Evolutionary conservation across 2,329 filamentous ascomycete genomes (phyloP).

Genomic region (Botrytis fragariae): DNA sequence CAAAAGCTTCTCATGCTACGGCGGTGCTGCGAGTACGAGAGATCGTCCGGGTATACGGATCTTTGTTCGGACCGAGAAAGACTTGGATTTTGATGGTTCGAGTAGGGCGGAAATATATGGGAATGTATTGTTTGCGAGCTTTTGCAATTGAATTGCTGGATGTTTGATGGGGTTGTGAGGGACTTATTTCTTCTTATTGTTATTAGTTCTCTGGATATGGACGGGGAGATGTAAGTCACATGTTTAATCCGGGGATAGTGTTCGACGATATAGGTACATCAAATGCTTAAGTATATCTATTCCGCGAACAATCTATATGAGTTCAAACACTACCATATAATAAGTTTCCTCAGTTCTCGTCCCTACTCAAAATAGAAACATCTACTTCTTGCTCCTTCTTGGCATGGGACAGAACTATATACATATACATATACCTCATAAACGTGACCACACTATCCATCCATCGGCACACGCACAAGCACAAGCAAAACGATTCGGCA

Average conservation of each 20-base stretch:
- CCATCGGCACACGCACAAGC: neutral
- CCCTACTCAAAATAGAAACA: neutral
- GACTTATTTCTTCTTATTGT: neutral
- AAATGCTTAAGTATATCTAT: neutral
- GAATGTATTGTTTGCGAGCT: neutral
- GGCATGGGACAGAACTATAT: neutral
- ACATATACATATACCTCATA: neutral
- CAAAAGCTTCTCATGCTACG: rapidly evolving
- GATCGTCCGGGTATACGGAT: neutral
- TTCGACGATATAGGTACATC: neutral
- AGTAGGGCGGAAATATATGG: neutral
- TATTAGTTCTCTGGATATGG: neutral
- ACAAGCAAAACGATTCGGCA: neutral
- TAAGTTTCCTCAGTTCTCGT: neutral
- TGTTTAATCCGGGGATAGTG: neutral
- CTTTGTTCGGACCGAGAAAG: neutral
- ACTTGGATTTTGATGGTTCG: neutral
- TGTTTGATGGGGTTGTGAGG: neutral
- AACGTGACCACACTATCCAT: neutral
- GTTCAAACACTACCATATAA: neutral
- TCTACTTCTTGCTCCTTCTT: neutral
- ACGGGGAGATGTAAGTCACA: neutral
- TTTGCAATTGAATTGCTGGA: neutral
- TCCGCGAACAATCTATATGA: neutral
- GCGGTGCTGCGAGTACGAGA: neutral